Conservation (phyloP, 192 early-diverging fungal genomes). For the Endogone sp. region DNA sequence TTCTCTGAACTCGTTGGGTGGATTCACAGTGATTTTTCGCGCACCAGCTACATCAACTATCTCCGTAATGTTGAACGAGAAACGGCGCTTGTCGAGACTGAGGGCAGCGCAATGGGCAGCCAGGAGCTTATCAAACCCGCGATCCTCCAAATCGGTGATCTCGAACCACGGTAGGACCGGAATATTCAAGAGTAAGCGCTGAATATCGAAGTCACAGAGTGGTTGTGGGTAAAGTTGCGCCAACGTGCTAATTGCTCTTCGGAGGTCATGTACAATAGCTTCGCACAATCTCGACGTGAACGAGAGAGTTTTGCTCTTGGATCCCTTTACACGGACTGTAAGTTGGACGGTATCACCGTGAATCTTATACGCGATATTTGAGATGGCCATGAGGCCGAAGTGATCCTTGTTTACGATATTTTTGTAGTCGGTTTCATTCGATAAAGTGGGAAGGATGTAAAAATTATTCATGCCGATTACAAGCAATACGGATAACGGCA, state of each 20-base stretch:
- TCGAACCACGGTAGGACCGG: conserved; percentile 1
- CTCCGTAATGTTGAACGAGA: conserved; percentile 4
- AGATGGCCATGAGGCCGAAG: conserved; percentile 25
- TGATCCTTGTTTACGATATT: conserved; percentile 15
- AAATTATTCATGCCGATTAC: conserved; percentile 27
- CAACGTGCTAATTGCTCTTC: conserved; percentile 16
- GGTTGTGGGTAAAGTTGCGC: conserved; percentile 6
- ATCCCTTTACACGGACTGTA: conserved; percentile 4
- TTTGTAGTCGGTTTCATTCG: conserved; percentile 9
- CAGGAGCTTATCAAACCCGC: conserved; percentile 14
- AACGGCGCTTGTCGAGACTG: conserved; percentile 22
- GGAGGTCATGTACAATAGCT: conserved; percentile 17
- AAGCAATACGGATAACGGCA: conserved; percentile 9
- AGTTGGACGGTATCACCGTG: conserved; percentile 23
- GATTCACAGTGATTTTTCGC: conserved; percentile 6
- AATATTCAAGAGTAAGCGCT: not conserved
- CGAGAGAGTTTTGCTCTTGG: conserved; percentile 3
- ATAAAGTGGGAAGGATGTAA: conserved; percentile 18
- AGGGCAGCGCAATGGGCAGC: conserved; percentile 30
- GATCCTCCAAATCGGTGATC: conserved; percentile 4
- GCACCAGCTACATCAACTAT: conserved; percentile 10
- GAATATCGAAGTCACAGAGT: conserved; percentile 6
- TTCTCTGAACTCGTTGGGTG: conserved; percentile 13
- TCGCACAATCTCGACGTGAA: conserved; percentile 17
- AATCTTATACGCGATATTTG: conserved; percentile 3